Base-by-base conservation (phyloP, 345 rosid genomes). In the Populus tremula region DNA sequence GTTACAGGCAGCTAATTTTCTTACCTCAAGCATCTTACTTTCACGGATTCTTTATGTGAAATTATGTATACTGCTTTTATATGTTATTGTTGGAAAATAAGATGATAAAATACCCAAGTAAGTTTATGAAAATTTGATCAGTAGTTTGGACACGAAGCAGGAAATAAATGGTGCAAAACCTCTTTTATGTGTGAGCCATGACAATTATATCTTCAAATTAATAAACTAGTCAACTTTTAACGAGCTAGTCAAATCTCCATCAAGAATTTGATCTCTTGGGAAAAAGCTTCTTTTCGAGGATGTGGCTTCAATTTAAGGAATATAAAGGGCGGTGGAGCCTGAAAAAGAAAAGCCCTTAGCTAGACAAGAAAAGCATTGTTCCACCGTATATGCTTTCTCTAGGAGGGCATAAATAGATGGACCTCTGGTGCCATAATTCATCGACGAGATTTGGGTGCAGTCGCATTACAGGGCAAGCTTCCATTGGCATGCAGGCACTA, bases 391-490 rank as follows among this genome's bases (percentile, higher is more conserved):
- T 85, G 82, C 87, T 78, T 41, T 27, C 27, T 49, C 63, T 27
- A 29, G 47, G 67, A 39, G 54, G 71, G 78, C 50, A 87, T 81
- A 85, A 85, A 83, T 81, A 73, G 25, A 25, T 12, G 53, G 38
- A 5, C 38, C 36, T 23, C 38, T n/a, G 9, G 2, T 7, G 25
- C 20, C 29, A 13, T 3, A 25, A 29, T n/a, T 45, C 23, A 62
- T 9, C 20, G 17, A 4, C 49, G 47, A n/a, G 23, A 45, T 47
- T 31, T 59, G 38, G 35, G 77, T 82, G 90, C 87, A 78, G 81
- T 70, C 76, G 83, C 71, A 84, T 85, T 82, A 80, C 88, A 54
- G 86, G 90, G 84, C 82, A 78, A 78, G 38, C 67, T 87, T 87
- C 83, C 78, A 54, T 79, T 87, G 88, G 85, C 87, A 83, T 81